Base-by-base conservation (phyloP, 2,329 filamentous ascomycete species). In the Fusarium sp. region DNA sequence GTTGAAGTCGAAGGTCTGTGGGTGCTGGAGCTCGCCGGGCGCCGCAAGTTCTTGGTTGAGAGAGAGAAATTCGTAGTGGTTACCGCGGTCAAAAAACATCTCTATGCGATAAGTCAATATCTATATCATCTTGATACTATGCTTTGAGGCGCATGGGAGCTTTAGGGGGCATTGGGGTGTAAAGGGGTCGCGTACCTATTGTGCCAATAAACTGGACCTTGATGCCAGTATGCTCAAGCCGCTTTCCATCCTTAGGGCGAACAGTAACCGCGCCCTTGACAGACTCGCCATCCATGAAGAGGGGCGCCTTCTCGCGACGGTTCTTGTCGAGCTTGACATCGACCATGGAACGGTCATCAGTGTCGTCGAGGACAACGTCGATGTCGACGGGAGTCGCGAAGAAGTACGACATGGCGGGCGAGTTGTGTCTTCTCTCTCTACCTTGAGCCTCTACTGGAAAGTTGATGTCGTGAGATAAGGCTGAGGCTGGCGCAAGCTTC, bases 151-250 rank as follows among this genome's bases (percentile, higher is more conserved):
- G 50, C 44, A 60, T 64, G 24, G 51, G 45, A 52, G 64, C 58
- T 38, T 64, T 48, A 64, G 53, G 60, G 51, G 51, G 44, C 34
- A 66, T 58, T 39, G 33, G 39, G 44, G 51, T 52, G 46, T 46
- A 56, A 50, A 42, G 44, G 52, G 48, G 60, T 51, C 60, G 43
- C 83, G 68, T 84, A 96, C 94, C 94, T 86, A 99, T 99, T 68
- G 95, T 97, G 79, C 96, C 96, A 76, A 99, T 98, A 84, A 99
- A 99, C 80, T 99, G 96, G 76, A 99, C 95, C 84, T 99, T 99
- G 87, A 99, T 98, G 75, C 96, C 96, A 13, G 95, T 98, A 81
- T 99, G 96, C 82, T 99, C 96, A 77, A 99, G 86, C 66, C 96
- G 90, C 86, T 98, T 98, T 78, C 96, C 96, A 86, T 99, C 96